Evolutionary conservation across 2,329 filamentous ascomycete genomes (phyloP), one percentile per base, ranked within the genome.

Genomic region (Penicillium sp.): DNA sequence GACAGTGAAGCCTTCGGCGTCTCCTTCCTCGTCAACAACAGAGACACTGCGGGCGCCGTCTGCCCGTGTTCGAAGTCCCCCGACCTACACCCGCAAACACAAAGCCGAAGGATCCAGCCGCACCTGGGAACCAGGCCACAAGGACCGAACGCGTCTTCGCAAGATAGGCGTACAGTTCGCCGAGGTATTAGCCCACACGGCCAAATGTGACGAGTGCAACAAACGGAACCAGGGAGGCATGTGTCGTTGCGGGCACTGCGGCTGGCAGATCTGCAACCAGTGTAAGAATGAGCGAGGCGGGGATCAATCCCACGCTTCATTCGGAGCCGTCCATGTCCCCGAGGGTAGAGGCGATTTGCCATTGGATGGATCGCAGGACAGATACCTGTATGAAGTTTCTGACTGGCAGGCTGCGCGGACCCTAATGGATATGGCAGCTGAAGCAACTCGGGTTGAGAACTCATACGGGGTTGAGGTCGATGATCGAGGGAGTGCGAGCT

Each of bases 141-240:
- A 7, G 13, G n/a, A 29, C 11, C 45, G 50, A 27, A 11, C 7
- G n/a, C 50, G 42, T n/a, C 31, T 39, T 18, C 44, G 45, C 2
- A 45, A 46, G n/a, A 18, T 54, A n/a, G 16, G 38, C n/a, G 57
- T 60, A 5, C n/a, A 36, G 8, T 60, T 60, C 57, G 22, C 43
- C 6, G 52, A 60, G 2, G 55, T 60, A 2, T 42, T 55, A 36
- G 57, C 55, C 14, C 57, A 60, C 40, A 60, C 57, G 8, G 57
- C 57, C 3, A 60, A 60, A 14, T 60, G 57, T 11, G 57, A 60
- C 13, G 42, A 50, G 11, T 58, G 57, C 43, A 54, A 60, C 46
- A 47, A 43, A 7, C 48, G 57, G 11, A 60, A 60, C 49, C 50
- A 47, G 16, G 51, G 58, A 22, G 55, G 55, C 10, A 60, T 60